Evolutionary conservation across 305 asterid genomes (phyloP).

Genomic region (Solanum hybrid): DNA sequence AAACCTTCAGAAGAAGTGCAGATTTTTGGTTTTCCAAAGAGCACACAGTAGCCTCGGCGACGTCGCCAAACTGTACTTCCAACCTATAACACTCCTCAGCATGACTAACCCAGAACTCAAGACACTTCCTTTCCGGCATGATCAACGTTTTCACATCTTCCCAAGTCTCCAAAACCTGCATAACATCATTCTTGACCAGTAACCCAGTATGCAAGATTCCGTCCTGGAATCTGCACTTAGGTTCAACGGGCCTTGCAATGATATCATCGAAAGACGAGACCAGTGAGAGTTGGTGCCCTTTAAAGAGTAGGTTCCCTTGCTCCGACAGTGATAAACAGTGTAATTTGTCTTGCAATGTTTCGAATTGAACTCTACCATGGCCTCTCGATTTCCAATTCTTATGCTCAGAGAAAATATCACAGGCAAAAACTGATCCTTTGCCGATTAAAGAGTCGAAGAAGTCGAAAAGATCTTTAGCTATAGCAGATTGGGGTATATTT

Average conservation of each 20-base stretch:
- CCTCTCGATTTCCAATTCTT: slow-evolving; percentile 81
- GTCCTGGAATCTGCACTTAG: slow-evolving; percentile 32
- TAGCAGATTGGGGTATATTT: slow-evolving; percentile 46
- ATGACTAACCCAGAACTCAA: slow-evolving; percentile 42
- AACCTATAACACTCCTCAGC: slow-evolving; percentile 39
- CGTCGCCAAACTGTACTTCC: slow-evolving; percentile 70
- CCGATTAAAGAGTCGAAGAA: slow-evolving; percentile 49
- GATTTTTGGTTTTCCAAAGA: slow-evolving; percentile 21
- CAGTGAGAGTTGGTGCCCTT: slow-evolving; percentile 38
- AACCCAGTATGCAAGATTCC: slow-evolving; percentile 43
- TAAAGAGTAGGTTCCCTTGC: slow-evolving; percentile 34
- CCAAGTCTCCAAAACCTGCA: slow-evolving; percentile 65
- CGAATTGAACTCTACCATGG: slow-evolving; percentile 76
- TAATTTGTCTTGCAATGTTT: slow-evolving; percentile 30
- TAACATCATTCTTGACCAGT: slow-evolving; percentile 32
- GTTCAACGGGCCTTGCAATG: slow-evolving; percentile 45
- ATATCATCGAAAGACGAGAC: slow-evolving; percentile 41
- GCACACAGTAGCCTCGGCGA: slow-evolving; percentile 40
- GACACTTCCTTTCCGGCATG: slow-evolving; percentile 56
- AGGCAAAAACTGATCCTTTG: slow-evolving; percentile 46
- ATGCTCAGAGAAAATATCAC: slow-evolving; percentile 66
- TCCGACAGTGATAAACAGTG: slow-evolving; percentile 40
- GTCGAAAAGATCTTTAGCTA: slow-evolving; percentile 39
- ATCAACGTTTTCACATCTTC: slow-evolving; percentile 45
- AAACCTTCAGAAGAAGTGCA: slow-evolving; percentile 65